Conservation (phyloP, 1,284 basidiomycete genomes). For the Puccinia hordei region DNA sequence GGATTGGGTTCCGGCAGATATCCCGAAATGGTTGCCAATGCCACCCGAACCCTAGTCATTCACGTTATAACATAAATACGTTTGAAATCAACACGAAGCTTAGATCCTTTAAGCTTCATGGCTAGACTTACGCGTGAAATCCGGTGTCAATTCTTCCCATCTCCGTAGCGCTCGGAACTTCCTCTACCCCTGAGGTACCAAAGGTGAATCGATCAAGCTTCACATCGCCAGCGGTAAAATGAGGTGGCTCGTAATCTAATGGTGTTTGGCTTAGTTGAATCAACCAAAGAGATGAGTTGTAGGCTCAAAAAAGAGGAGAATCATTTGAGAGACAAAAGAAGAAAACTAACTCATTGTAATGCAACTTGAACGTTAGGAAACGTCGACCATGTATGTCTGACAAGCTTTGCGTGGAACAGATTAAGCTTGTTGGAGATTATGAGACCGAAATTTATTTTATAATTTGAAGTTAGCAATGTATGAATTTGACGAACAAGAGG, state of each 20-base stretch:
- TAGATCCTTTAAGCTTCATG: background rate
- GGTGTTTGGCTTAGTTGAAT: constrained; percentile 21
- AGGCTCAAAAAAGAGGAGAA: background rate
- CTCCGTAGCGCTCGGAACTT: constrained; percentile 44
- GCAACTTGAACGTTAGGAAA: constrained; percentile 46
- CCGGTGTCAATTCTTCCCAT: constrained; percentile 50
- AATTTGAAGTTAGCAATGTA: background rate
- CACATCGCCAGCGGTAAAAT: constrained; percentile 42
- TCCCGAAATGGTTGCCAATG: constrained; percentile 44
- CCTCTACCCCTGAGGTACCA: constrained; percentile 40
- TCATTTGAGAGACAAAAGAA: background rate
- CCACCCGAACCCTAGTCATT: constrained; percentile 36
- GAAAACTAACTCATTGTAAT: constrained; percentile 47
- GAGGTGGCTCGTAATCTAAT: constrained; percentile 47
- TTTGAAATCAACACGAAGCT: background rate
- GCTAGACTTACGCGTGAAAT: constrained; percentile 34
- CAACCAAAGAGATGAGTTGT: background rate
- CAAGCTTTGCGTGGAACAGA: constrained; percentile 49
- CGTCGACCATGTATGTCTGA: constrained; percentile 39
- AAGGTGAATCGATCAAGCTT: constrained; percentile 42
- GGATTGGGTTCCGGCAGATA: constrained; percentile 35
- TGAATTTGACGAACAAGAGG: background rate
- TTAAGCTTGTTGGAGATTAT: constrained; percentile 18
- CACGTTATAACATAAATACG: background rate
- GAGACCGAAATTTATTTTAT: background rate